Percentiles rank a stretch among this genome's conserved stretches.
Evolutionary conservation across 2,329 filamentous ascomycete genomes (phyloP).

Genomic region (Ophiosphaerella narmari): DNA sequence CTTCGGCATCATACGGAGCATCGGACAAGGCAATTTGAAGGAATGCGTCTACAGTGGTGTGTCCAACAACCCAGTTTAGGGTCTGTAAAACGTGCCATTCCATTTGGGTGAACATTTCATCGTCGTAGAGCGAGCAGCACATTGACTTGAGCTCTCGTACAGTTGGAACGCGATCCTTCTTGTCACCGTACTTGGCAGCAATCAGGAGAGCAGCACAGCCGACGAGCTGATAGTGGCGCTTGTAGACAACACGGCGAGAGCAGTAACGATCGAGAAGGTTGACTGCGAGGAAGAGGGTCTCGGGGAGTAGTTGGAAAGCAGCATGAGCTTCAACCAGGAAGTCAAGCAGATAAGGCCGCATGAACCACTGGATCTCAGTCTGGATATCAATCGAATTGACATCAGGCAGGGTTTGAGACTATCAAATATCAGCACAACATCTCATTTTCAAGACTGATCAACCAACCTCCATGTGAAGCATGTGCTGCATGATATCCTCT

Average conservation of each 20-base stretch:
- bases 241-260: slow-evolving; percentile 96
- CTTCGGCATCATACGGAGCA: slow-evolving; percentile 74
- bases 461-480: slow-evolving; percentile 89
- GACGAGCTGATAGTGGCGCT: slow-evolving; percentile 97
- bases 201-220: slow-evolving; percentile 95
- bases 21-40: slow-evolving; percentile 84
- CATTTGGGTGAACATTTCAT: slow-evolving; percentile 99
- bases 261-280: slow-evolving; percentile 98
- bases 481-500: slow-evolving; percentile 91
- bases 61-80: slow-evolving; percentile 92
- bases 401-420: slow-evolving; percentile 88
- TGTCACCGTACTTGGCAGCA: slow-evolving; percentile 97
- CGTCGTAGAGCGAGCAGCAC: slow-evolving; percentile 98
- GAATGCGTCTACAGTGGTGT: slow-evolving; percentile 95
- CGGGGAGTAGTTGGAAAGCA: slow-evolving; percentile 89
- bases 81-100: slow-evolving; percentile 99
- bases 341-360: slow-evolving; percentile 96
- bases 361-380: slow-evolving; percentile 99
- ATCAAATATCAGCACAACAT: slow-evolving; percentile 27
- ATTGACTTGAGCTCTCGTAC: slow-evolving; percentile 97
- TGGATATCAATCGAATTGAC: slow-evolving; percentile 99
- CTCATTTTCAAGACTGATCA: slow-evolving; percentile 6
- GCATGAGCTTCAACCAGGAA: slow-evolving; percentile 97
- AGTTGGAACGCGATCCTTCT: slow-evolving; percentile 97
- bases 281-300: slow-evolving; percentile 93